phyloP scores from a whole-genome alignment of 768 basidiomycete genomes.

The Chiua virens region DNA sequence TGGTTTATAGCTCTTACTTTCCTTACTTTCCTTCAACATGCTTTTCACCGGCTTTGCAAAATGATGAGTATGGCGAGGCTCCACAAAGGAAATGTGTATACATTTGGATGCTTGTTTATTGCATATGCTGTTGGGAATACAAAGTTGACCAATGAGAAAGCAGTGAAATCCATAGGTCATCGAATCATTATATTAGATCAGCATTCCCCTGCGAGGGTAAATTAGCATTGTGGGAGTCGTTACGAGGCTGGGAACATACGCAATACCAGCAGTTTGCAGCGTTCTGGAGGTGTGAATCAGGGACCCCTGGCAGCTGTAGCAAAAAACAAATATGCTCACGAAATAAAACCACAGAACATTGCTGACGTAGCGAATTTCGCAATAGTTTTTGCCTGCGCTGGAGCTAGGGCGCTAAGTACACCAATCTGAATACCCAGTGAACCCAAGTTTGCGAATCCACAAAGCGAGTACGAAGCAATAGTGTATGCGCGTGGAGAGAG shows the following conservation, averaged over 20 bases:
- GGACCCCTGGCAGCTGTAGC: background rate
- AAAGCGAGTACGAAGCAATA: constrained; percentile 84
- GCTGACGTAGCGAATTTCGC: constrained; percentile 66
- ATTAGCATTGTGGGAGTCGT: constrained; percentile 4
- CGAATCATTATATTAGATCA: constrained; percentile 33
- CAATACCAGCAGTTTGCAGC: constrained; percentile 58
- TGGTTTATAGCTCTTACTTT: background rate
- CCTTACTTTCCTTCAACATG: no score
- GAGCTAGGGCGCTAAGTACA: constrained; percentile 69
- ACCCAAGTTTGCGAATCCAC: constrained; percentile 88
- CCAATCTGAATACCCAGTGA: constrained; percentile 87
- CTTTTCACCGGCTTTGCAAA: no score
- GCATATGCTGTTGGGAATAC: background rate
- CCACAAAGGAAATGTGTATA: background rate
- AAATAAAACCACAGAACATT: constrained; percentile 69
- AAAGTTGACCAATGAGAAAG: background rate
- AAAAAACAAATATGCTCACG: constrained; percentile 25
- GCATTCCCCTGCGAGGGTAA: constrained; percentile 42
- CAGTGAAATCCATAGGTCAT: background rate
- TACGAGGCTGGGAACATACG: constrained; percentile 37
- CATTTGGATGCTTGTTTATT: background rate
- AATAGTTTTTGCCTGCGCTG: constrained; percentile 68
- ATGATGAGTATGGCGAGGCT: no score
- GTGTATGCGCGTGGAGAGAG: constrained; percentile 74
- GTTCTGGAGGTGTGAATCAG: constrained; percentile 31